A percentile compares a stretch with the other conserved stretches of the same genome.
Conservation (phyloP, 805 yeast species). For the Spathaspora passalidarum region DNA sequence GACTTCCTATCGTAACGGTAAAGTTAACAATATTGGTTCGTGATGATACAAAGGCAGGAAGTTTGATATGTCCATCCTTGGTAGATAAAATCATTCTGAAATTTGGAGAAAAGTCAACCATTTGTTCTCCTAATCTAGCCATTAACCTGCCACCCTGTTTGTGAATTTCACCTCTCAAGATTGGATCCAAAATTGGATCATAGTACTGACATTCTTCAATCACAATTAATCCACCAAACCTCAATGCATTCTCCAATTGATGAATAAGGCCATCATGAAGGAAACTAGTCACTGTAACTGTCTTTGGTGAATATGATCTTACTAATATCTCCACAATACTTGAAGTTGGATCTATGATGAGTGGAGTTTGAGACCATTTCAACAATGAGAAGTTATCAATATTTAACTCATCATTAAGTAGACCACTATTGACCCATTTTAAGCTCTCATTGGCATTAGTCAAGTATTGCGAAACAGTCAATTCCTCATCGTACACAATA, state of each 20-base stretch:
- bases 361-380: constrained; percentile 41
- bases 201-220: constrained; percentile 77
- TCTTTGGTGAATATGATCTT: constrained; percentile 24
- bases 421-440: constrained; percentile 52
- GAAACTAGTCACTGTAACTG: constrained; percentile 62
- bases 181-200: constrained; percentile 68
- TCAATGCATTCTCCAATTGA: constrained; percentile 72
- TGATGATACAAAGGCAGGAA: constrained; percentile 58
- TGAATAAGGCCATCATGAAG: constrained; percentile 62
- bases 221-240: constrained; percentile 77
- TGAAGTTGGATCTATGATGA: constrained; percentile 72
- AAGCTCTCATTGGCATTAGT: constrained; percentile 38
- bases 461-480: constrained; percentile 34
- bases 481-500: constrained; percentile 34
- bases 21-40: constrained; percentile 67
- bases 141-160: constrained; percentile 68
- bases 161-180: constrained; percentile 59
- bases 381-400: constrained; percentile 63
- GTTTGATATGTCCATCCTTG: constrained; percentile 45
- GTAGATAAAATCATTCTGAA: constrained; percentile 64
- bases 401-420: constrained; percentile 57
- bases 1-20: constrained; percentile 63
- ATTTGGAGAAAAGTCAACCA: constrained; percentile 62
- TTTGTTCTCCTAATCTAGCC: constrained; percentile 57
- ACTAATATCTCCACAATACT: constrained; percentile 40